Base-by-base conservation (phyloP, 768 basidiomycete genomes). In the Mycena indigotica region DNA sequence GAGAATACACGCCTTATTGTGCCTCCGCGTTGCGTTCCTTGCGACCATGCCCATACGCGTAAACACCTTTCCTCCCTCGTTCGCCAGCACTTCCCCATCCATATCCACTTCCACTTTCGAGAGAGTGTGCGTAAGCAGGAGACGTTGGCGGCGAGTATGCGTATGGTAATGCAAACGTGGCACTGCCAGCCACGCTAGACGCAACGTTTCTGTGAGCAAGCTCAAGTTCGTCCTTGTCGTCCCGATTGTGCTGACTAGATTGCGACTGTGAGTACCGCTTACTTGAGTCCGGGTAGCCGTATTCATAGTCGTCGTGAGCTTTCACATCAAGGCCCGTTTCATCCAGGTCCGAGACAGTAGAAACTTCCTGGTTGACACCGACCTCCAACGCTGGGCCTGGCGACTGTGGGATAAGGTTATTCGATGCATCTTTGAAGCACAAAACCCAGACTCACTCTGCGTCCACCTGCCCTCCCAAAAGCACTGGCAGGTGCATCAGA, bases 331-430 rank as follows among this genome's bases (percentile, higher is more conserved):
- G n/a, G 24, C 46, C 46, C 5, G 6, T 48, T 26, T 32, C 53
- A 30, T 62, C 61, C 5, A 54, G 15, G 46, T 63, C 62, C 35
- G 62, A 57, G 38, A 45, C 57, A 5, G 66, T 55, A 13, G 65
- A 61, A 6, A 66, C 60, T 4, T 65, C 56, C 6, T 60, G 61
- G 38, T 57, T 56, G 5, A 65, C 56, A 19, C 65, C 64, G 15
- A 63, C 63, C 32, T 68, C 67, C 16, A 63, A 55, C 23, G 55
- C 51, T 63, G 61, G 44, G 15, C 13, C 45, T 21, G 15, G 25
- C 23, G 44, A 38, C 16, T 26, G 32, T 17, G 32, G n/a, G 52
- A 12, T 29, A 30, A 38, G 45, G 28, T n/a, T 39, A 17, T 10
- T 25, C 21, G 8, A 19, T 39, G 3, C 2, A 25, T 26, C 21